Evolutionary conservation across 768 basidiomycete genomes (phyloP).

Genomic region (Neoboletus magnificus): DNA sequence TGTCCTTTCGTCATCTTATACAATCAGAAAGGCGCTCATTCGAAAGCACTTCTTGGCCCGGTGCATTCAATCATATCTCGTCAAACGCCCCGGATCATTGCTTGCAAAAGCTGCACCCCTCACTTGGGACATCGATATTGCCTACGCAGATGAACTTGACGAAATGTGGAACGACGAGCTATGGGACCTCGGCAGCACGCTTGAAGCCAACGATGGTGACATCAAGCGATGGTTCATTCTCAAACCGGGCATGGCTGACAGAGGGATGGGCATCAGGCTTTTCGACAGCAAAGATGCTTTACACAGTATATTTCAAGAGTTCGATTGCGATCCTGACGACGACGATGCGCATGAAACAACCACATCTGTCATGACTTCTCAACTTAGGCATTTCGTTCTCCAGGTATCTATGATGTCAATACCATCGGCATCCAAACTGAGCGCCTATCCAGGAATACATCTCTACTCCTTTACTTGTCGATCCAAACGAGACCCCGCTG

Average conservation of each 20-base stretch:
- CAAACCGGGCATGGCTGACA: conserved; percentile 96
- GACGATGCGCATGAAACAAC: conserved; percentile 42
- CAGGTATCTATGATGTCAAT: conserved; percentile 53
- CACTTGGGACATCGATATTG: conserved; percentile 83
- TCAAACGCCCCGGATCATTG: conserved; percentile 61
- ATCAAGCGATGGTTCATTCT: conserved; percentile 80
- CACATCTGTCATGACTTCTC: conserved; percentile 73
- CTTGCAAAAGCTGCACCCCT: conserved; percentile 58
- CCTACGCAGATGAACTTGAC: conserved; percentile 91
- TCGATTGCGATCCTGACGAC: conserved; percentile 60
- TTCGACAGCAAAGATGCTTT: conserved; percentile 78
- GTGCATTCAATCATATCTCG: conserved; percentile 65
- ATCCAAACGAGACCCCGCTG: conserved; percentile 49
- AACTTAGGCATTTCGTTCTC: conserved; percentile 92
- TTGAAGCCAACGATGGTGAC: conserved; percentile 40
- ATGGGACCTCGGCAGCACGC: conserved; percentile 71
- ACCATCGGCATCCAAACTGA: conserved; percentile 4
- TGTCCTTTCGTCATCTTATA: conserved; percentile 77
- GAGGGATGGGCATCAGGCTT: conserved; percentile 90
- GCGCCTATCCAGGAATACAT: conserved; percentile 72
- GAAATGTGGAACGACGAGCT: conserved; percentile 92
- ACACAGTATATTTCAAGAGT: conserved; percentile 71
- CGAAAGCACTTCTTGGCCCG: conserved; percentile 89
- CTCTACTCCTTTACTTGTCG: conserved; percentile 69
- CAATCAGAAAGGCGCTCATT: conserved; percentile 89